Conservation (phyloP, 495 filamentous ascomycete species). For the Aspergillus sparsus region DNA sequence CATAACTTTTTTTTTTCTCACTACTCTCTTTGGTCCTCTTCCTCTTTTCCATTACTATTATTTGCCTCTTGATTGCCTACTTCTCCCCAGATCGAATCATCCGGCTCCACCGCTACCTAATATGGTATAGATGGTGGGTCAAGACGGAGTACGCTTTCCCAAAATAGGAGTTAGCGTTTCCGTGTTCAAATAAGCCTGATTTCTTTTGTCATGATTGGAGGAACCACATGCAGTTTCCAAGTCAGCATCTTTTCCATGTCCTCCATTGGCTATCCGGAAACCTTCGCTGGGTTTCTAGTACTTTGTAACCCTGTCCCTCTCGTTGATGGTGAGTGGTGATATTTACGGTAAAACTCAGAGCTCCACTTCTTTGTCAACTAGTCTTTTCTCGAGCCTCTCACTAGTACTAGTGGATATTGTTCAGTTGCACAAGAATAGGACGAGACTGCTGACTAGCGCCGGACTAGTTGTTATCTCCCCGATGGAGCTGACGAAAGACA, state of each 20-base stretch:
- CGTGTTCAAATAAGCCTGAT: conserved; percentile 36
- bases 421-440: neutral
- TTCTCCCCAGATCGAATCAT: conserved; percentile 39
- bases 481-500: conserved; percentile 19
- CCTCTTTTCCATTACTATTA: neutral
- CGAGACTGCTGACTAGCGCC: conserved; percentile 10
- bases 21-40: conserved; percentile 13
- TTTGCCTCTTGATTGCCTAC: conserved; percentile 16
- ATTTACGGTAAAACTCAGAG: neutral
- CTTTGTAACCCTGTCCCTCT: conserved; percentile 3
- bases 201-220: conserved; percentile 29
- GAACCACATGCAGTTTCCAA: neutral
- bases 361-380: conserved; percentile 2
- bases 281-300: conserved; percentile 13
- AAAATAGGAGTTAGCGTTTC: conserved; percentile 24
- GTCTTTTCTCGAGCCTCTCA: conserved; percentile 4
- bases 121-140: conserved; percentile 31
- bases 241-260: conserved; percentile 32
- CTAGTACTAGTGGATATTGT: neutral
- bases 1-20: neutral
- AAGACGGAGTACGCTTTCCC: conserved; percentile 33
- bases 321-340: neutral
- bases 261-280: conserved; percentile 30
- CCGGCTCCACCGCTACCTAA: conserved; percentile 36
- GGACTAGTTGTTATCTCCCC: conserved; percentile 24